Base-by-base conservation (phyloP, 1,139 yeast genomes). In the Taphrina communis region DNA sequence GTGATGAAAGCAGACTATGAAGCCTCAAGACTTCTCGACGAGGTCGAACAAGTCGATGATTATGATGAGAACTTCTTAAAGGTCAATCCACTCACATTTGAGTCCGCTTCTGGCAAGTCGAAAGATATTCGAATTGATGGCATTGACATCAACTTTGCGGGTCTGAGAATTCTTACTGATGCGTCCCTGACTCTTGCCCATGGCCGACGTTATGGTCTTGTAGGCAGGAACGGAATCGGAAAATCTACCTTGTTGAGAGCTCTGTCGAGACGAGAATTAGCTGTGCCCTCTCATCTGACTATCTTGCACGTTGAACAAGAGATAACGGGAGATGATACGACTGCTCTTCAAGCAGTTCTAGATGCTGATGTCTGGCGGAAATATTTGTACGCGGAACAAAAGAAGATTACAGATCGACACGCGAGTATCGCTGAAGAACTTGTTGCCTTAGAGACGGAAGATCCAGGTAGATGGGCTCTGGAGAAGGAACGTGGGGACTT, bases 301-400 rank as follows among this genome's bases (percentile, higher is more conserved):
- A 90, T 94, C 80, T 83, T 94, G 73, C 97, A 94, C 76, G 99
- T 94, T 70, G 99, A 94, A 78, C 99, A 94, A 83, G 99, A 94
- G 82, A 86, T 94, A 68, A 84, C 86, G 75, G 99, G 99, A 75
- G 97, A 94, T 76, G 98, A 93, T 68, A 88, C 90, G 0, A 79
- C 87, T 14, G 99, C 97, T 0, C 78, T 94, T 69, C 97, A 93
- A 78, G 88, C 97, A 74, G 99, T 94, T 21, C 82, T 94, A 73
- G 99, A 94, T 81, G 99, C 99, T 0, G 99, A 94, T 81, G 99
- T 94, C 60, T 94, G 99, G 99, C 86, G 99, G 79, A 94, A 95
- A 79, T 91, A 89, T 74, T 81, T 94, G 69, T 77, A 94, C 65
- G 82, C 82, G 67, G 98, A 94, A 77, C 97, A 93, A 78, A 77